These are phyloP conservation scores for Syzygium aromaticum DNA, from an alignment of 345 rosid species.

Conservation along the genomic window DNA sequence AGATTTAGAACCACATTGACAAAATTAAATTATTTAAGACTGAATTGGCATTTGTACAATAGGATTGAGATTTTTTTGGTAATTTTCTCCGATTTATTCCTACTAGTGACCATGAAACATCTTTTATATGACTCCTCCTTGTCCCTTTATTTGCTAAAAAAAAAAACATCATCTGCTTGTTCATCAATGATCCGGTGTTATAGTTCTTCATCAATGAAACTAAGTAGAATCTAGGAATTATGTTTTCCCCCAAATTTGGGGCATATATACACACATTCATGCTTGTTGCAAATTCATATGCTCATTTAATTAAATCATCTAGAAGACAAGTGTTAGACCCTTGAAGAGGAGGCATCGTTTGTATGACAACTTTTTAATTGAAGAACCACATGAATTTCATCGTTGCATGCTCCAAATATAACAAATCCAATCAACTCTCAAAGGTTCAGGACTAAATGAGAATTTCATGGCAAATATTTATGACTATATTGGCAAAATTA, in stretches of 20 bases:
- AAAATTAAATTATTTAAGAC: neutral
- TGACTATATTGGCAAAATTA: neutral
- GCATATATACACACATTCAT: neutral
- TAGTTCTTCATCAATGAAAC: neutral
- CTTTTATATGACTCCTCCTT: neutral
- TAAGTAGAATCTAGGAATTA: neutral
- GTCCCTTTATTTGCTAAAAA: neutral
- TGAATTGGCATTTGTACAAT: neutral
- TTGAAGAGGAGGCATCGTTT: neutral
- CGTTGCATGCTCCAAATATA: neutral
- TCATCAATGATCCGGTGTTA: neutral
- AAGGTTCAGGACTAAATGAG: neutral
- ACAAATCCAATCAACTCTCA: neutral
- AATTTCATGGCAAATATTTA: neutral
- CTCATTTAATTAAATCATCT: neutral
- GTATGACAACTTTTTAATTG: neutral
- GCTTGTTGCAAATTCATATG: neutral
- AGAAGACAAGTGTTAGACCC: neutral
- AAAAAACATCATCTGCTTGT: neutral
- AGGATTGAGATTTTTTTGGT: neutral
- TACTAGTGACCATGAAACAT: neutral
- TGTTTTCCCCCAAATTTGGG: neutral
- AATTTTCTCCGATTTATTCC: neutral
- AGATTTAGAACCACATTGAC: neutral
- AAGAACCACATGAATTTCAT: neutral